These are phyloP conservation scores for Chrysopogon serrulatus DNA, from an alignment of 176 grass and related monocot species.

Conservation along the genomic window DNA sequence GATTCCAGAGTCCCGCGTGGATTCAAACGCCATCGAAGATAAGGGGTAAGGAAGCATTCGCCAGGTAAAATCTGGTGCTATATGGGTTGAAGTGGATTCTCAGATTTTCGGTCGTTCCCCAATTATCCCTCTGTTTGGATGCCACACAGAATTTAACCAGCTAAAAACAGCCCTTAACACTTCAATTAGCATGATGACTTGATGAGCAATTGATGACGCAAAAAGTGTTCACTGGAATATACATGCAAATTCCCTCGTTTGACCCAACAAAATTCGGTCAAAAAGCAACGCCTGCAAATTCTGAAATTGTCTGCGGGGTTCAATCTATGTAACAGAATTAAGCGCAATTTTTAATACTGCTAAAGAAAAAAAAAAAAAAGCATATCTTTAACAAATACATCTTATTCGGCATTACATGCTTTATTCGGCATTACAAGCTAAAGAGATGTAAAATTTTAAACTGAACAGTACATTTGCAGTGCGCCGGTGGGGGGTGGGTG, in stretches of 20 bases:
- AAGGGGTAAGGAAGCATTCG: no score
- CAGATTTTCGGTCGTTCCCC: background rate
- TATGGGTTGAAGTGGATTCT: background rate
- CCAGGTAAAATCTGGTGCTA: background rate
- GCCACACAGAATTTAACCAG: background rate
- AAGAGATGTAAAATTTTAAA: background rate
- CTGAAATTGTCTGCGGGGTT: background rate
- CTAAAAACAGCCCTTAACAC: background rate
- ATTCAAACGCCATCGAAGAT: background rate
- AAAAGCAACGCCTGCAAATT: background rate
- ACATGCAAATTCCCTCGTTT: background rate
- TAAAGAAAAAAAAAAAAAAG: background rate
- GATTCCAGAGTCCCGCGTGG: background rate
- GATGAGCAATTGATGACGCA: background rate
- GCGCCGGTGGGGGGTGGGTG: no score
- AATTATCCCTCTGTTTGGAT: background rate
- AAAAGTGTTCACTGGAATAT: background rate
- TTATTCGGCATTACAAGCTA: background rate
- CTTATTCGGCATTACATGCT: background rate
- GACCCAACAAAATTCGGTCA: background rate
- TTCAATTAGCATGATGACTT: background rate
- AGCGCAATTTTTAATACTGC: background rate
- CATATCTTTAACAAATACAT: background rate
- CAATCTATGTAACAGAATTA: background rate
- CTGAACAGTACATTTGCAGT: background rate